Conservation (phyloP, 345 rosid genomes). For the Acer campestre region DNA sequence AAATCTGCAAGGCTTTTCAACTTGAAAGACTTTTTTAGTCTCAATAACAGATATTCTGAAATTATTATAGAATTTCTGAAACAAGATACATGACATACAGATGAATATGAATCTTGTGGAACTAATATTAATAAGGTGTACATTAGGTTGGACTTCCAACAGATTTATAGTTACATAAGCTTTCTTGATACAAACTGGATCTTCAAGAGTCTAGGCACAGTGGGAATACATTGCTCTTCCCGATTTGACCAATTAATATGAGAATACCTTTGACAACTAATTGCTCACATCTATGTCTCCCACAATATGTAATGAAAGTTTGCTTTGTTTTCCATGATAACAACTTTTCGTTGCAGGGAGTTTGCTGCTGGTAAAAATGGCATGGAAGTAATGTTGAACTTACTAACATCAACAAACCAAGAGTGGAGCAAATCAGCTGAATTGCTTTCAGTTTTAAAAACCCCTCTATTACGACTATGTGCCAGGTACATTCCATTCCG, state of each 20-base stretch:
- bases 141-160: background rate
- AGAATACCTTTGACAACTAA: background rate
- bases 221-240: no score
- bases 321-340: constrained; percentile 4
- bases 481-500: constrained; percentile 54
- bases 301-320: no score
- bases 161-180: background rate
- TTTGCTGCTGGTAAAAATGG: constrained; percentile 57
- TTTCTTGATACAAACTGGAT: no score
- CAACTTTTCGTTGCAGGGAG: constrained; percentile 41
- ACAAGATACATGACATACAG: background rate
- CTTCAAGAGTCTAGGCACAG: no score
- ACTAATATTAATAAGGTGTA: background rate
- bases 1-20: background rate
- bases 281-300: no score
- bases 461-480: constrained; percentile 78
- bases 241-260: no score
- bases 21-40: background rate
- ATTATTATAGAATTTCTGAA: background rate
- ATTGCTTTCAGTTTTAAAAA: constrained; percentile 54
- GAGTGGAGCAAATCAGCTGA: constrained; percentile 62
- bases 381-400: constrained; percentile 64
- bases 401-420: constrained; percentile 44
- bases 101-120: background rate
- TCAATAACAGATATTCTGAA: background rate